Conservation (phyloP, 1,284 basidiomycete species). For the Cryptococcus sp. region DNA sequence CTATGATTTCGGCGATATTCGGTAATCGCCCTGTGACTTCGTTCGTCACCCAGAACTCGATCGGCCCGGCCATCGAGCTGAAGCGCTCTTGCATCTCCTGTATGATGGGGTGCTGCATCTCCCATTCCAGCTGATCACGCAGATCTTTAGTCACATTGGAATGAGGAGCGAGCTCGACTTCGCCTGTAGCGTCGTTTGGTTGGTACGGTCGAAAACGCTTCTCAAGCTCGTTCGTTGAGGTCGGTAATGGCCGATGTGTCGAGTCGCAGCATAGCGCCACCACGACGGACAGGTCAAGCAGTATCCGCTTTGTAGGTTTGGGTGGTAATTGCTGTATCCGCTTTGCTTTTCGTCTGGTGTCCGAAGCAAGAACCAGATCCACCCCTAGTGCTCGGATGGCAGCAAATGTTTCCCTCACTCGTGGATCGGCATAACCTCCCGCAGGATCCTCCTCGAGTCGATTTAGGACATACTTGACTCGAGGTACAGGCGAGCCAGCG, state of each 20-base stretch:
- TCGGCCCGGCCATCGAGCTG: background rate
- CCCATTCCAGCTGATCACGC: slow-evolving; percentile 44
- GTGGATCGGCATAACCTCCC: slow-evolving; percentile 56
- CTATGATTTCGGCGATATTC: slow-evolving; percentile 43
- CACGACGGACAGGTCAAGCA: slow-evolving; percentile 76
- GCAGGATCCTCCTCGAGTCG: slow-evolving; percentile 56
- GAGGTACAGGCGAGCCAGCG: slow-evolving; percentile 35
- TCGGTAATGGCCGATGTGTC: slow-evolving; percentile 70
- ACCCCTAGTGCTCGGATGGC: slow-evolving; percentile 65
- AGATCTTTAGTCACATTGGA: slow-evolving; percentile 41
- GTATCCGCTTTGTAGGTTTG: slow-evolving; percentile 63
- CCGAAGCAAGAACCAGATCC: slow-evolving; percentile 54
- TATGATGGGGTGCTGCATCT: slow-evolving; percentile 42
- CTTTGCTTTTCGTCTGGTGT: slow-evolving; percentile 1
- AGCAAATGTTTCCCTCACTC: slow-evolving; percentile 65
- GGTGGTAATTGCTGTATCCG: slow-evolving; percentile 20
- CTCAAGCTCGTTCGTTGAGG: slow-evolving; percentile 59
- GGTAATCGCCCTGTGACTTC: slow-evolving; percentile 44
- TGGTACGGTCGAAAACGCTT: slow-evolving; percentile 58
- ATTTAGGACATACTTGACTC: slow-evolving; percentile 67
- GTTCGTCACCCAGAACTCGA: slow-evolving; percentile 46
- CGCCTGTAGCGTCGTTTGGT: background rate
- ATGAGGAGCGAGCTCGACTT: slow-evolving; percentile 25
- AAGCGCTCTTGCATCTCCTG: slow-evolving; percentile 40
- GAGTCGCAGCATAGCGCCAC: slow-evolving; percentile 82